Conservation (phyloP, 2,329 filamentous ascomycete genomes). For the Trichoderma sp. region DNA sequence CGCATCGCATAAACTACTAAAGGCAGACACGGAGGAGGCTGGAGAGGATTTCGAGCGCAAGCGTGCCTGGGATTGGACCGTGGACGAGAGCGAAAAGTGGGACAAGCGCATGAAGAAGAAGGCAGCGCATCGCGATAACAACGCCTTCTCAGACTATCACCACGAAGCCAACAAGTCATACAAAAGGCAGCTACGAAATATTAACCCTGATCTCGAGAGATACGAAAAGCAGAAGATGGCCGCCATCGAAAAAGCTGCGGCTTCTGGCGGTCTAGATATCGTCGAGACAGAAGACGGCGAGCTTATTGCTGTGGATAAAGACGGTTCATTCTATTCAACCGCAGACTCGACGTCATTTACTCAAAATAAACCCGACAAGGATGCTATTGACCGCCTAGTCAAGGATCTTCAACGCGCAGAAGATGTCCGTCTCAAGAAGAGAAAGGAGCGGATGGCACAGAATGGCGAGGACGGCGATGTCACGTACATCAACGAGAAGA, state of each 20-base stretch:
- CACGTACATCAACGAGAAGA: conserved; percentile 99
- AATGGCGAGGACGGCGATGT: conserved; percentile 88
- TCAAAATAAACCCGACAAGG: conserved; percentile 84
- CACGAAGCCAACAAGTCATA: conserved; percentile 91
- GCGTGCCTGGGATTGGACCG: conserved; percentile 97
- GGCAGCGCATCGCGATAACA: conserved; percentile 76
- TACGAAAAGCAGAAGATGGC: conserved; percentile 87
- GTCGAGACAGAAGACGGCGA: conserved; percentile 96
- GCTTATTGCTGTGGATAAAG: conserved; percentile 88
- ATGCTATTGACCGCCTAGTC: conserved; percentile 85
- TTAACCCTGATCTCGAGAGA: conserved; percentile 76
- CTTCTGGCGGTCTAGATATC: conserved; percentile 83
- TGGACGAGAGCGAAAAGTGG: conserved; percentile 93
- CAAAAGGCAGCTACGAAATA: conserved; percentile 81
- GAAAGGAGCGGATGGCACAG: conserved; percentile 74
- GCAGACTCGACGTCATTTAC: conserved; percentile 80
- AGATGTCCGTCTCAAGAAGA: conserved; percentile 82
- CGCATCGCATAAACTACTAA: conserved; percentile 89
- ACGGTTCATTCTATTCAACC: conserved; percentile 88
- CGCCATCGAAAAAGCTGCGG: conserved; percentile 82
- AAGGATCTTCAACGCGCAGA: conserved; percentile 86
- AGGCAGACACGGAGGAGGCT: conserved; percentile 82
- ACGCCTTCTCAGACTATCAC: conserved; percentile 86
- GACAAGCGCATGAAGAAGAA: conserved; percentile 90
- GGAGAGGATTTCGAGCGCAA: conserved; percentile 97